Base-by-base conservation (phyloP, 305 asterid species). In the Fraxinus platypoda region DNA sequence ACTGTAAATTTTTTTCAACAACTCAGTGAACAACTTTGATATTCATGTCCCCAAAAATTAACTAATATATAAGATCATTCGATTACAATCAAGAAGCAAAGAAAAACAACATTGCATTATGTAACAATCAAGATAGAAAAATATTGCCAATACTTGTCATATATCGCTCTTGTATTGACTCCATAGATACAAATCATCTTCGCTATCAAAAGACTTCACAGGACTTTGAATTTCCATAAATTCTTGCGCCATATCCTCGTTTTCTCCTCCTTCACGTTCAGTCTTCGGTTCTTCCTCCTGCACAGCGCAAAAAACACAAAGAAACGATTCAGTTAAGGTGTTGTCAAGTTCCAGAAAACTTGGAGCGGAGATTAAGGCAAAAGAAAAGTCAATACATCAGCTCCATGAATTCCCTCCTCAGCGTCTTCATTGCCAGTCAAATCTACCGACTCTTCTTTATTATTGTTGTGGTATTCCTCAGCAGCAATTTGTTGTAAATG, bases 401-500 rank as follows among this genome's bases (percentile, higher is more conserved):
- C 92, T 84, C 85, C 87, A 71, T 26, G 78, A 68, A 81, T 81
- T 81, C 68, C 86, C 71, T 82, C 88, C 68, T 88, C 93, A 8
- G 34, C 87, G 57, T 62, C 92, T 49, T 90, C 93, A 41, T 88
- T 84, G 70, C 85, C 92, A 2, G 84, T 68, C 86, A 89, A 84
- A 78, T 86, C 92, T 76, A 85, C 23, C 13, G 86, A 75, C 17
- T 88, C 92, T 12, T 86, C 93, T 70, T 83, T 81, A 23, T 82
- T 89, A 25, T 74, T 87, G 33, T 85, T 85, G 82, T 85, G 83
- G 62, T 87, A 87, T 83, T 90, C 91, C 87, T 90, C 91, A 8
- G 91, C 95, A 64, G 91, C 92, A 64, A 83, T 85, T 90, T 91
- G 85, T 71, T 88, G 84, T 78, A 94, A 66, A 43, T 81, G 90